A percentile compares a stretch with the other conserved stretches of the same genome.
These are phyloP conservation scores for Xylaria sp. DNA, from an alignment of 2,329 filamentous ascomycete species.

Conservation along the genomic window DNA sequence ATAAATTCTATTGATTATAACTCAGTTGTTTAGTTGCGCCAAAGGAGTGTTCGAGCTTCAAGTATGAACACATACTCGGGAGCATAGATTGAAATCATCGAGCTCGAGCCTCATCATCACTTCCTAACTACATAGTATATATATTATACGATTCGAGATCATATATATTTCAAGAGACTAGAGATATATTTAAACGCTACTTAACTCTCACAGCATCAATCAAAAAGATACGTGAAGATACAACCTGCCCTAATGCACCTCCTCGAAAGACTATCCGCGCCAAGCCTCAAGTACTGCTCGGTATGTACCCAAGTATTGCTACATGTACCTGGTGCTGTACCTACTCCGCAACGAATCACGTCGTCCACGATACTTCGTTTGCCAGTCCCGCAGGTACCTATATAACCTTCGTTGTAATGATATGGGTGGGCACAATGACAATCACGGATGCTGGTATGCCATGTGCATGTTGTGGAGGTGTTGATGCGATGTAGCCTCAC, in stretches of 20 bases:
- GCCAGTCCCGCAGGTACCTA: constrained; percentile 47
- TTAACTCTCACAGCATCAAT: background rate
- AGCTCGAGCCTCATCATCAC: no score
- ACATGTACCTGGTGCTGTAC: constrained; percentile 33
- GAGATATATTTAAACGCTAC: background rate
- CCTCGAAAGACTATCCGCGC: constrained; percentile 28
- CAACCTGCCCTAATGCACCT: constrained; percentile 6
- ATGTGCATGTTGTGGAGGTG: constrained; percentile 17
- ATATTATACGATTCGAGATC: background rate
- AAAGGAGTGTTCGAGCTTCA: no score
- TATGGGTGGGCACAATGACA: background rate
- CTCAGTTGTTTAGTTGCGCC: no score
- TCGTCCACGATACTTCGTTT: constrained; percentile 44
- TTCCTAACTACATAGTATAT: no score
- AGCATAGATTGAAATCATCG: no score
- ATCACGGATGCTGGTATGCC: background rate
- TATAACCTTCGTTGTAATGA: constrained; percentile 35
- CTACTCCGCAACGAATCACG: constrained; percentile 42
- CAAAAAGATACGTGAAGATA: background rate
- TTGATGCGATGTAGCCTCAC: constrained; percentile 28
- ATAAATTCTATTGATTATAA: no score
- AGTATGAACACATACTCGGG: no score
- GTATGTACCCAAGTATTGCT: constrained; percentile 41
- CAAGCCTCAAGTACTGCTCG: constrained; percentile 37
- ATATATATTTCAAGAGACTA: background rate